These are phyloP conservation scores for Myxozyma neotropica DNA, from an alignment of 805 yeast genomes.

Conservation along the genomic window DNA sequence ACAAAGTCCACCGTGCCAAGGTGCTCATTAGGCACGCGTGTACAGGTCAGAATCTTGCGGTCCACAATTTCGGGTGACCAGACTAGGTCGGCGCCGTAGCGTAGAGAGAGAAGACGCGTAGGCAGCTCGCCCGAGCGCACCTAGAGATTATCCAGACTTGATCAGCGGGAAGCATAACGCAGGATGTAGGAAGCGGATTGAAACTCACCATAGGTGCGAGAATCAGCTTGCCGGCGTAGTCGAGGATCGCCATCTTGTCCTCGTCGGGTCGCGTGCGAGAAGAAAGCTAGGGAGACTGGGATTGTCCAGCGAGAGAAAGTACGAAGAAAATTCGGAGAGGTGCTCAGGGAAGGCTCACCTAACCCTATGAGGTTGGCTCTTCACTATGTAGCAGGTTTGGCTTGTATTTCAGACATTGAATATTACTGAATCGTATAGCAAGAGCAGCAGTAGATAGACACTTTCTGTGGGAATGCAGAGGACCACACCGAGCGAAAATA, in stretches of 20 bases:
- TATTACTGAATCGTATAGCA: not conserved
- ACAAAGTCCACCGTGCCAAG: constrained; percentile 38
- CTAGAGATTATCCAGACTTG: constrained; percentile 10
- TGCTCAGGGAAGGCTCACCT: not conserved
- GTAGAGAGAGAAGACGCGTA: constrained; percentile 74
- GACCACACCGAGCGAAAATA: too few species aligned
- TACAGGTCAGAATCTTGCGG: constrained; percentile 73
- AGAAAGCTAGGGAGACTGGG: not conserved
- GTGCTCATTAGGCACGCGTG: constrained; percentile 46
- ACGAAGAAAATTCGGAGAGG: not conserved
- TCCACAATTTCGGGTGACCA: constrained; percentile 95
- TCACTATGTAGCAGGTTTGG: not conserved
- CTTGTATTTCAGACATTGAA: too few species aligned
- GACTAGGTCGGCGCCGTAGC: constrained; percentile 89
- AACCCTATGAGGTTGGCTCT: not conserved
- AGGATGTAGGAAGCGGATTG: not conserved
- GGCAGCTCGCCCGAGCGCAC: constrained; percentile 96
- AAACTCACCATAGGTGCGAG: constrained; percentile 83
- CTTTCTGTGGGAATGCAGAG: too few species aligned
- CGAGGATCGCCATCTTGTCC: constrained; percentile 49
- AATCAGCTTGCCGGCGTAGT: constrained; percentile 74
- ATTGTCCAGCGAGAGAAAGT: not conserved
- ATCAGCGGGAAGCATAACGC: not conserved
- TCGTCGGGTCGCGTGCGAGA: not conserved
- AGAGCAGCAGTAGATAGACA: not conserved